Evolutionary conservation across 2,329 filamentous ascomycete genomes (phyloP).

Genomic region (Talaromyces albobiverticillius): DNA sequence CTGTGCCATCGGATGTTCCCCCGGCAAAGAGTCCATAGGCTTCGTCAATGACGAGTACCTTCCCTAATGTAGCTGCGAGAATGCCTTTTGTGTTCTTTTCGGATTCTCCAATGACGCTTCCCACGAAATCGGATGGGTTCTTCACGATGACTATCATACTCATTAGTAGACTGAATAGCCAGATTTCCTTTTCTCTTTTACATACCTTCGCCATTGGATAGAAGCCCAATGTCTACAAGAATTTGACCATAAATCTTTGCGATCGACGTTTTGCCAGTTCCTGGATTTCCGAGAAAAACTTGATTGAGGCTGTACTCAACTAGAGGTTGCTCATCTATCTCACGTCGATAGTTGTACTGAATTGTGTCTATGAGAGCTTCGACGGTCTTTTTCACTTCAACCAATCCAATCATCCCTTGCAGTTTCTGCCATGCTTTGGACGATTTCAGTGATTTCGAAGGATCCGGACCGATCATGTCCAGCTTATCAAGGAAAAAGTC

Average conservation of each 20-base stretch:
- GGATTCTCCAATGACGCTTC: constrained; percentile 60
- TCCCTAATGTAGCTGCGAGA: constrained; percentile 63
- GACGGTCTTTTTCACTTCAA: constrained; percentile 61
- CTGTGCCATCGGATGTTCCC: constrained; percentile 23
- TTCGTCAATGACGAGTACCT: constrained; percentile 78
- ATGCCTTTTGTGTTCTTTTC: constrained; percentile 72
- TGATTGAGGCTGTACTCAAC: constrained; percentile 64
- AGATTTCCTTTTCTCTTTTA: neutral
- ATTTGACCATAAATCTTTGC: constrained; percentile 71
- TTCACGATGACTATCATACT: constrained; percentile 61
- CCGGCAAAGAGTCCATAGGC: constrained; percentile 63
- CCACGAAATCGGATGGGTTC: constrained; percentile 72
- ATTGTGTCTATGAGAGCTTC: constrained; percentile 59
- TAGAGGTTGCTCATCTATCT: constrained; percentile 59
- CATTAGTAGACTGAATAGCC: constrained; percentile 6
- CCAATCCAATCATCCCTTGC: constrained; percentile 58
- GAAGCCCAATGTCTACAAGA: constrained; percentile 63
- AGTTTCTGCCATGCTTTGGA: constrained; percentile 59
- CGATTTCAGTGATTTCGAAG: constrained; percentile 49
- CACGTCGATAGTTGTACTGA: constrained; percentile 62
- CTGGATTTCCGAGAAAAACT: constrained; percentile 69
- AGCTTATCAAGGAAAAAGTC: constrained; percentile 62
- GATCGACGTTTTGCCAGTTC: constrained; percentile 74
- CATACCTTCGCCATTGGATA: constrained; percentile 66
- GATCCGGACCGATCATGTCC: constrained; percentile 70